Base-by-base conservation (phyloP, 2,329 filamentous ascomycete genomes). In the Dendrostoma leiphaemia region DNA sequence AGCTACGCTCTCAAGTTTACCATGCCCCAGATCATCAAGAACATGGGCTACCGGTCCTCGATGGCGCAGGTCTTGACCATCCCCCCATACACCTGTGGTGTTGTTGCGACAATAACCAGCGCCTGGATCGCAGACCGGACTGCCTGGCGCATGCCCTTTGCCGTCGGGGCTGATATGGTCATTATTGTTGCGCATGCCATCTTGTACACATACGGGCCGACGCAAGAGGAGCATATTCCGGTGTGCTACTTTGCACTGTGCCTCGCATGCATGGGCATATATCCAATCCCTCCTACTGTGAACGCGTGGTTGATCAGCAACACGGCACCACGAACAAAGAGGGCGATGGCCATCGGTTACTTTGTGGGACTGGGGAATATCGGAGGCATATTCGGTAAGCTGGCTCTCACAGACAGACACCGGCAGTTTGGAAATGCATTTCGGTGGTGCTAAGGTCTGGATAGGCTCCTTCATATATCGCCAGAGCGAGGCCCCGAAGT, bases 221-320 rank as follows among this genome's bases (percentile, higher is more conserved):
- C 75, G 2, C 67, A 69, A 1, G 15, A 60, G 40, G 32, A 61
- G 3, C 70, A 73, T 1, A 71, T 84, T 0, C 74, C 76, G 1
- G 76, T 85, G 1, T 80, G 84, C 50, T 90, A 90, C 63, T 83
- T 84, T 0, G 86, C 83, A 1, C 82, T 80, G 0, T 88, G 89
- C 64, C 73, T 91, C 0, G 85, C 81, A 0, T 85, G 85, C 0
- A 73, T 88, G 54, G 87, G 87, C 0, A 89, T 90, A 51, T 90
- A 89, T 61, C 86, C 87, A 0, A 82, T 79, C 44, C 83, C 89
- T 53, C 68, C 86, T 1, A 60, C 67, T 3, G 88, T 83, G 0
- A 83, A 89, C 34, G 79, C 83, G 1, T 90, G 88, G 87, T 73
- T 78, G 0, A 79, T 79, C 28, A 90, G 90, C 67, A 90, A 90